Base-by-base conservation (phyloP, 1,284 basidiomycete genomes). In the Heterobasidion occidentale region DNA sequence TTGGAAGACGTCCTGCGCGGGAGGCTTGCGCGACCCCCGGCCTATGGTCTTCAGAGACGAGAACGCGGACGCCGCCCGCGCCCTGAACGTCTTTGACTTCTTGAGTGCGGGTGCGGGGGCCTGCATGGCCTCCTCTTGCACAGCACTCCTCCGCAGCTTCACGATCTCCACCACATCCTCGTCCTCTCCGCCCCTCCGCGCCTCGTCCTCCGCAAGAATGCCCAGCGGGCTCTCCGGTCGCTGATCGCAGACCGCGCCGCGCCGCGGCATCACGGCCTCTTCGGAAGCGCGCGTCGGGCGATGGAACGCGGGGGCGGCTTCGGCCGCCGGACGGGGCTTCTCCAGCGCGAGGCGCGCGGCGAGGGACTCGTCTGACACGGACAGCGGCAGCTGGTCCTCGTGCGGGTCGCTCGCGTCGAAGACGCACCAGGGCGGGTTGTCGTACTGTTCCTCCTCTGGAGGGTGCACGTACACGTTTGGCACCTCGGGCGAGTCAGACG, bases 381-480 rank as follows among this genome's bases (percentile, higher is more conserved):
- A 48, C 5, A 48, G 19, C 46, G 50, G 61, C 14, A 61, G 55
- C 54, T 64, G 60, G 56, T 63, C 62, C 52, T 68, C 63, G 36
- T 49, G 52, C 60, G 47, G 52, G 53, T 69, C 68, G 36, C 73
- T 71, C 11, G 85, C 84, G 64, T 88, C 78, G 65, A 86, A 87
- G 65, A 74, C 85, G 64, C 81, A 84, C 76, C 78, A 87, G 8
- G 84, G 76, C 8, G 81, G 81, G 11, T 71, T 75, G 17, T 71
- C 65, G 33, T 71, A 68, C 49, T 81, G 72, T 63, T 88, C 86
- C 66, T 88, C 86, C 64, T 84, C 86, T 34, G 86, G 86, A 11
- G 86, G 87, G 46, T 81, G 74, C 36, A 88, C 79, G 61, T 84
- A 82, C 56, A 88, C 83, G 61, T 81, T 77, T 12, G 84, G 86